A percentile compares a stretch with the other conserved stretches of the same genome.
phyloP scores from a whole-genome alignment of 2,329 filamentous ascomycete genomes.

The Aspergillus thermomutatus region DNA sequence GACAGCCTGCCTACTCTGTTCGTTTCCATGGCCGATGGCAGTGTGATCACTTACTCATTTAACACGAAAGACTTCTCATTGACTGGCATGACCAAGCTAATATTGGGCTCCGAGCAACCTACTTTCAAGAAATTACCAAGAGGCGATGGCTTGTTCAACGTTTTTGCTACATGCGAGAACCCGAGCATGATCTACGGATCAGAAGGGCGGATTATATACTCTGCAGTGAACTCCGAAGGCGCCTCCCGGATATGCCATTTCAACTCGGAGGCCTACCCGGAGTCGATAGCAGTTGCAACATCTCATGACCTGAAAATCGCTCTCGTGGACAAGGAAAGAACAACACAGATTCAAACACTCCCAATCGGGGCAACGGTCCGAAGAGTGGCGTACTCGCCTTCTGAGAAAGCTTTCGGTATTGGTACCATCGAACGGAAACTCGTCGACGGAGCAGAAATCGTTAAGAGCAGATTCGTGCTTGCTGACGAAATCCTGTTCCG shows the following conservation, averaged over 20 bases:
- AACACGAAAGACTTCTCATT: constrained; percentile 60
- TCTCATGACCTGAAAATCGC: constrained; percentile 73
- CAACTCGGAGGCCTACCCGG: constrained; percentile 74
- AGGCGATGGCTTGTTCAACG: constrained; percentile 64
- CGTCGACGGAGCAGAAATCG: constrained; percentile 65
- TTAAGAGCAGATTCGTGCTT: constrained; percentile 78
- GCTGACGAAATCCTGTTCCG: constrained; percentile 89
- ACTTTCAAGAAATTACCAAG: constrained; percentile 75
- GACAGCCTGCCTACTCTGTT: constrained; percentile 72
- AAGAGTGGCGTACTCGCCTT: constrained; percentile 78
- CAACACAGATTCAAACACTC: constrained; percentile 82
- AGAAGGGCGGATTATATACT: constrained; percentile 85
- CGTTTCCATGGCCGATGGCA: constrained; percentile 87
- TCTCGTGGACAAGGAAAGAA: constrained; percentile 75
- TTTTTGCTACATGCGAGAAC: constrained; percentile 93
- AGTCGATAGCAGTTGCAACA: constrained; percentile 77
- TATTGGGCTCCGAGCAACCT: constrained; percentile 81
- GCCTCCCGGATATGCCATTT: constrained; percentile 80
- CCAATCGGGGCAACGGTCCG: constrained; percentile 78
- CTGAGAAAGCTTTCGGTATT: constrained; percentile 76
- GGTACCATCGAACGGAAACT: constrained; percentile 79
- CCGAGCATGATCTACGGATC: constrained; percentile 89
- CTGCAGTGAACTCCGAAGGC: constrained; percentile 85
- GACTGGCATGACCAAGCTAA: constrained; percentile 72
- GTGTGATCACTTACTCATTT: constrained; percentile 78